Evolutionary conservation across 768 basidiomycete genomes (phyloP).

Genomic region (Hemileccinum impolitum): DNA sequence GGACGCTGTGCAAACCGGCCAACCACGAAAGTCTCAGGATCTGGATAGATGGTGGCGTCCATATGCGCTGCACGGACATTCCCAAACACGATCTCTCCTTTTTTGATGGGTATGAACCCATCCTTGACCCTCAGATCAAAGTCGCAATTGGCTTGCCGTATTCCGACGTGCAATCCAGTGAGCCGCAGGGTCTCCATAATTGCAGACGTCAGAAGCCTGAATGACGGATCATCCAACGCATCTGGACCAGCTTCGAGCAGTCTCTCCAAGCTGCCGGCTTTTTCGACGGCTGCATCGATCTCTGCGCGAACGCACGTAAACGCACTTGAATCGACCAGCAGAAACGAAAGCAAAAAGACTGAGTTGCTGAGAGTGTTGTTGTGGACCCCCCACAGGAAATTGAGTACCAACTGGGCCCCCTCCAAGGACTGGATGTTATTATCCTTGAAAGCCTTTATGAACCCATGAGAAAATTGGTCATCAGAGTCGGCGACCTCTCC

Average conservation of each 20-base stretch:
- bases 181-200: constrained; percentile 28
- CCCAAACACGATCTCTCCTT: constrained; percentile 20
- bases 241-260: constrained; percentile 12
- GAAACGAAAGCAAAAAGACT: constrained; percentile 19
- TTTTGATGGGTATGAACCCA: constrained; percentile 11
- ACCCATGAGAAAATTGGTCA: constrained; percentile 7
- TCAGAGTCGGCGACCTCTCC: constrained; percentile 5
- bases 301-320: constrained; percentile 46
- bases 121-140: constrained; percentile 12
- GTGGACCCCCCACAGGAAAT: constrained; percentile 21
- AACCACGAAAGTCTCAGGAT: constrained; percentile 13
- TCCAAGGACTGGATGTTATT: constrained; percentile 16
- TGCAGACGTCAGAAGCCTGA: constrained; percentile 22
- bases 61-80: constrained; percentile 19
- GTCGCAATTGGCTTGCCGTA: constrained; percentile 17
- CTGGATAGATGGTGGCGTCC: constrained; percentile 10
- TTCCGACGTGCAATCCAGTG: constrained; percentile 13
- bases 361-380: constrained; percentile 21
- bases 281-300: constrained; percentile 33
- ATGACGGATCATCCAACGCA: constrained; percentile 15
- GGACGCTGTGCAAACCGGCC: constrained; percentile 19
- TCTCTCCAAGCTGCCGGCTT: constrained; percentile 9
- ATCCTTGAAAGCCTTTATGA: constrained; percentile 17
- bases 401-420: not conserved
- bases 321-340: constrained; percentile 42